phyloP scores from a whole-genome alignment of 2,329 filamentous ascomycete genomes.

The Gaeumannomyces sp. region DNA sequence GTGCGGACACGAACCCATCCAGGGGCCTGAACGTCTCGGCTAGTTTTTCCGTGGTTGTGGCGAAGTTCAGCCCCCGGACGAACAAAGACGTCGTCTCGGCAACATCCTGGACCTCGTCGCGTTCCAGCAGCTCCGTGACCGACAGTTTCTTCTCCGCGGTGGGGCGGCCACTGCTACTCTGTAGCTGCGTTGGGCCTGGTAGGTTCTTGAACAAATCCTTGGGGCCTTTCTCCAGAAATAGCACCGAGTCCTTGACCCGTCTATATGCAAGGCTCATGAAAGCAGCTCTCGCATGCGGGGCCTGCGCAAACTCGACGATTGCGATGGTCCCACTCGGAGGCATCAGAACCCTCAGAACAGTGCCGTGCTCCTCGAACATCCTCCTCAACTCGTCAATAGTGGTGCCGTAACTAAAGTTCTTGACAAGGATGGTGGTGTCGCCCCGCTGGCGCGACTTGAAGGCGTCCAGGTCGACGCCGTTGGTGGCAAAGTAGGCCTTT shows the following conservation, averaged over 20 bases:
- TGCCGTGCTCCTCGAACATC: constrained; percentile 80
- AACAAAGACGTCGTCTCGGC: constrained; percentile 76
- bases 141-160: constrained; percentile 55
- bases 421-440: constrained; percentile 82
- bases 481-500: constrained; percentile 79
- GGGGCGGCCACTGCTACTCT: constrained; percentile 23
- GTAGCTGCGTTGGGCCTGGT: constrained; percentile 16
- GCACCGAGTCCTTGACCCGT: constrained; percentile 80
- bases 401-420: constrained; percentile 87
- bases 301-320: constrained; percentile 79
- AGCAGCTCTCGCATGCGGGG: constrained; percentile 73
- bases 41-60: constrained; percentile 71
- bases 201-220: constrained; percentile 62
- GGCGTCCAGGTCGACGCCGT: constrained; percentile 85
- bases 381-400: constrained; percentile 70
- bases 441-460: constrained; percentile 83
- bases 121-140: constrained; percentile 61
- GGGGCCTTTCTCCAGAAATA: constrained; percentile 92
- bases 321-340: constrained; percentile 90
- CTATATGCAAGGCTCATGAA: constrained; percentile 83
- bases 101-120: constrained; percentile 44
- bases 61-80: constrained; percentile 89
- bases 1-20: constrained; percentile 81
- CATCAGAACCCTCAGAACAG: constrained; percentile 78
- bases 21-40: constrained; percentile 72